Evolutionary conservation across 2,329 filamentous ascomycete genomes (phyloP), one percentile per base, ranked within the genome.

Genomic region (Penicillium sp.): DNA sequence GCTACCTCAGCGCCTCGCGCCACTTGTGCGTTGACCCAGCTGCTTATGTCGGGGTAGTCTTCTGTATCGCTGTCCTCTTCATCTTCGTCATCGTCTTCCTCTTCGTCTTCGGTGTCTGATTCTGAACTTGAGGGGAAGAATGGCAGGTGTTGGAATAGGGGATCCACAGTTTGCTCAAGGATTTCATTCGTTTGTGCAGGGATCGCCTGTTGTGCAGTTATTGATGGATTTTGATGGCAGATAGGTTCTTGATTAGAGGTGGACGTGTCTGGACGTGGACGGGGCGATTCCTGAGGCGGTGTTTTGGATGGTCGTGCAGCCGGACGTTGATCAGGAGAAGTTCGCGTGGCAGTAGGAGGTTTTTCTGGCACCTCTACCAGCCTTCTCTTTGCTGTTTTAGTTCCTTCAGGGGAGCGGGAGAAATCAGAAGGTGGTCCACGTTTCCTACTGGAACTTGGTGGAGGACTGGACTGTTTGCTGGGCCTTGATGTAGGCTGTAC

Each of bases 1-100:
- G 71, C 67, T 53, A 73, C 66, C 28, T 75, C 65, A 6, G 70
- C 69, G 17, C 77, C 73, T 19, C 64, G 63, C n/a, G 63, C 65
- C 26, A 76, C 62, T 19, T 73, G 74, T 15, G 71, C 64, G 19
- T 78, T 71, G 35, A 81, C 78, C 79, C 79, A 82, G 24, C 68
- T 65, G 35, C 79, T 75, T n/a, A 79, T 65, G 38, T 76, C 65
- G 26, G 58, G 53, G 2, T 19, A 26, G 12, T 62, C 24, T 30
- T 72, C 63, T n/a, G 54, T 13, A n/a, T 64, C 60, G 3, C 53
- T 50, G 9, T 60, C 59, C 24, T 72, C 59, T 8, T 66, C 68
- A 9, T 62, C 57, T 30, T 74, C 76, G 24, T 75, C 74, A 1
- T 76, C 72, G 0, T 77, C 75, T 2, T 74, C 76, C 17, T 77